phyloP scores from a whole-genome alignment of 176 grass and related monocot genomes.

The Musa acuminata region DNA sequence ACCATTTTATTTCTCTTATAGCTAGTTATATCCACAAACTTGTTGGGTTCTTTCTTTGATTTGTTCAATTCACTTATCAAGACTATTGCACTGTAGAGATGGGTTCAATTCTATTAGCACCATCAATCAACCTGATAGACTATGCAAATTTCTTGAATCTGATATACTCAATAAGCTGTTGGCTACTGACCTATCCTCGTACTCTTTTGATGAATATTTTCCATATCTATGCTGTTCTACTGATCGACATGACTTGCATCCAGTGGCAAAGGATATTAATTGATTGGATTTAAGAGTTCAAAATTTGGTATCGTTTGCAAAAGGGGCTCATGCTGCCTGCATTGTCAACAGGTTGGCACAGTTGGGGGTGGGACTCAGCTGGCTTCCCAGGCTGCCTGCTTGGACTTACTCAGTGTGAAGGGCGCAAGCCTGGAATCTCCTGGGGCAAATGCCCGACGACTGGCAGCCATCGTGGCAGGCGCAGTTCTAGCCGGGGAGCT shows the following conservation, averaged over 20 bases:
- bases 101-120: no score
- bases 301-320: background rate
- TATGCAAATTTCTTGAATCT: no score
- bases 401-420: constrained; percentile 1
- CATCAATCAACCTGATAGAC: no score
- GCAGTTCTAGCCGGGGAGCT: constrained; percentile 8
- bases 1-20: no score
- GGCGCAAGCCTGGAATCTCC: constrained; percentile 3
- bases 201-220: no score
- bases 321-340: background rate
- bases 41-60: no score
- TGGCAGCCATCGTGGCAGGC: background rate
- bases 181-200: no score
- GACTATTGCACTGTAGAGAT: no score
- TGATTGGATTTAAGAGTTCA: background rate
- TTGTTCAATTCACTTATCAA: no score
- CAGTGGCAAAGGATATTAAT: background rate
- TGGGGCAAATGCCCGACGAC: background rate
- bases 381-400: background rate
- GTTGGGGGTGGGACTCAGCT: constrained; percentile 4
- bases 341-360: constrained; percentile 1
- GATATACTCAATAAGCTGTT: no score
- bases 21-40: no score
- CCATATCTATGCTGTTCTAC: no score
- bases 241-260: background rate